Percentiles rank a stretch among this genome's conserved stretches.
These are phyloP conservation scores for Aspergillus pseudoterreus DNA, from an alignment of 2,329 filamentous ascomycete genomes.

Conservation along the genomic window DNA sequence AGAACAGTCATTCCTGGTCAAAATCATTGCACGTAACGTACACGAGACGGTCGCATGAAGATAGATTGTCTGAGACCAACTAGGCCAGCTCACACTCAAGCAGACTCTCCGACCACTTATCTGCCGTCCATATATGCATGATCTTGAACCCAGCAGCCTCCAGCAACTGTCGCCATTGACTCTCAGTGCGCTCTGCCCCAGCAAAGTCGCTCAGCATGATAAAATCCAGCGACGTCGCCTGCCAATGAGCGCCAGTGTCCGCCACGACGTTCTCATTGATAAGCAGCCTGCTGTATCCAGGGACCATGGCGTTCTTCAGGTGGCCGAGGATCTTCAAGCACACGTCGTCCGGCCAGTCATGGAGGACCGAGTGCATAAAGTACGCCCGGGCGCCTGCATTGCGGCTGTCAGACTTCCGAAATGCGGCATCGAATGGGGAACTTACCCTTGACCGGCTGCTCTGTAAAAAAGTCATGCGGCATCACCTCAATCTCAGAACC, in stretches of 20 bases:
- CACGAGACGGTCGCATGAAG: no score
- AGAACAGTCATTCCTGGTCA: no score
- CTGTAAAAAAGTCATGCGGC: conserved; percentile 46
- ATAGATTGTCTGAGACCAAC: no score
- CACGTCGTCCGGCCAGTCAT: conserved; percentile 32
- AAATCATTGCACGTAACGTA: no score
- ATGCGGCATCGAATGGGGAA: no score
- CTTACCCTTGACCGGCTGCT: conserved; percentile 45
- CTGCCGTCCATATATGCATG: conserved; percentile 27
- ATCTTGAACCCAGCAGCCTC: conserved; percentile 35
- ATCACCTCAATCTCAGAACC: conserved; percentile 27
- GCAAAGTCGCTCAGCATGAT: conserved; percentile 39
- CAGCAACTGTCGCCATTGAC: conserved; percentile 35
- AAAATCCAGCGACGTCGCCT: conserved; percentile 35
- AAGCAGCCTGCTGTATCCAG: conserved; percentile 40
- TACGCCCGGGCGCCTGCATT: conserved; percentile 30
- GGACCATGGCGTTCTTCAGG: conserved; percentile 29
- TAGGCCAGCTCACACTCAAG: conserved; percentile 21
- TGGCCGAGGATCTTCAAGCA: conserved; percentile 31
- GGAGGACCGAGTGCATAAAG: conserved; percentile 15
- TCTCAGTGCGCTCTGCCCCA: conserved; percentile 37
- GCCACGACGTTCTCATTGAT: conserved; percentile 45
- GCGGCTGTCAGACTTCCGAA: background rate
- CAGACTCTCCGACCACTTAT: conserved; percentile 16
- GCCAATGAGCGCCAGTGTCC: conserved; percentile 26